Percentiles rank a stretch among this genome's conserved stretches.
phyloP scores from a whole-genome alignment of 1,139 yeast species.

The Geotrichum aggregatum region DNA sequence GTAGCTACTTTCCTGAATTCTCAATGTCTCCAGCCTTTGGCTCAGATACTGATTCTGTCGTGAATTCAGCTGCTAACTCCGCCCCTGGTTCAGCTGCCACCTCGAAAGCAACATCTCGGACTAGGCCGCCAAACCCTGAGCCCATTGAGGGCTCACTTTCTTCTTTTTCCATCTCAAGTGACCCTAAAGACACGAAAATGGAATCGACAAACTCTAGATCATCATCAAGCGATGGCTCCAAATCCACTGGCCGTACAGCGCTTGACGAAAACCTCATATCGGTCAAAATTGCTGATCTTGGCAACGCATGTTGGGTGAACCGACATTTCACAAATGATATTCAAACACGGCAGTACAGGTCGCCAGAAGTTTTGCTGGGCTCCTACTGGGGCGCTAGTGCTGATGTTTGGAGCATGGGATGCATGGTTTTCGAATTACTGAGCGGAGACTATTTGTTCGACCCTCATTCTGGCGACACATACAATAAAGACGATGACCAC shows the following conservation, averaged over 20 bases:
- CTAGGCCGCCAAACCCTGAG: slow-evolving; percentile 17
- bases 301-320: slow-evolving; percentile 75
- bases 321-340: slow-evolving; percentile 78
- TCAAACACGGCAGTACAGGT: slow-evolving; percentile 80
- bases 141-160: slow-evolving; percentile 22
- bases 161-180: slow-evolving; percentile 14
- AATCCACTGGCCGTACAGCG: slow-evolving; percentile 24
- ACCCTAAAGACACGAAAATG: background rate
- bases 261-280: slow-evolving; percentile 43
- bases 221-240: slow-evolving; percentile 13
- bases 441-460: slow-evolving; percentile 85
- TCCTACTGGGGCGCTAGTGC: slow-evolving; percentile 78
- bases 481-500: slow-evolving; percentile 78
- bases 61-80: slow-evolving; percentile 4
- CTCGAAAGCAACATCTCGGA: slow-evolving; percentile 12
- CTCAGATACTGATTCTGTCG: slow-evolving; percentile 6
- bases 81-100: slow-evolving; percentile 15
- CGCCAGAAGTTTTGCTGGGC: slow-evolving; percentile 73
- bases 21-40: slow-evolving; percentile 27
- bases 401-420: slow-evolving; percentile 81
- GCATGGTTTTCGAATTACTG: slow-evolving; percentile 71
- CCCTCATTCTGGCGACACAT: slow-evolving; percentile 62
- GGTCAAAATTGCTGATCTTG: slow-evolving; percentile 77
- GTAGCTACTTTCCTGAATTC: slow-evolving; percentile 29
- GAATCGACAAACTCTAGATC: slow-evolving; percentile 16